Evolutionary conservation across 768 basidiomycete species (phyloP).

Genomic region (Pholiota microspora): DNA sequence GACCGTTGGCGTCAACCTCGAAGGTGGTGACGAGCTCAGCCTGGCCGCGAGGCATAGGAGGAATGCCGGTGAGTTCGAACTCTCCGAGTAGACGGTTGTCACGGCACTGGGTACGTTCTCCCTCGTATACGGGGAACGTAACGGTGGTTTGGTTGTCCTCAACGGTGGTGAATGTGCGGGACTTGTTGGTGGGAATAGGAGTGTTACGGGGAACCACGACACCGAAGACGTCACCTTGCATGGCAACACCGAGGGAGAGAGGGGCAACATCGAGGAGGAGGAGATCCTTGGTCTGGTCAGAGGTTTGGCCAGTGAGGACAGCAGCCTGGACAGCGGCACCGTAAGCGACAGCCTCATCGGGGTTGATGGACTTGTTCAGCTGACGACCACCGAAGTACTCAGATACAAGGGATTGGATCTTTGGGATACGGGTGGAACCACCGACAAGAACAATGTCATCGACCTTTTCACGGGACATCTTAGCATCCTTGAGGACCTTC

Average conservation of each 20-base stretch:
- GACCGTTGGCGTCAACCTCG: slow-evolving; percentile 99
- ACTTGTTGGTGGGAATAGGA: slow-evolving; percentile 99
- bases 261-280: slow-evolving; percentile 94
- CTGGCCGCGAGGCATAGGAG: slow-evolving; percentile 99
- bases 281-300: slow-evolving; percentile 96
- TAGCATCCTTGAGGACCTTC: slow-evolving; percentile 96
- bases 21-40: slow-evolving; percentile 99
- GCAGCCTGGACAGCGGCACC: slow-evolving; percentile 99
- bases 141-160: slow-evolving; percentile 99
- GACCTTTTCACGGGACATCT: slow-evolving; percentile 95
- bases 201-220: slow-evolving; percentile 99
- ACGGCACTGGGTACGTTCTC: slow-evolving; percentile 98
- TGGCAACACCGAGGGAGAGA: slow-evolving; percentile 97
- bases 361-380: slow-evolving; percentile 99
- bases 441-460: slow-evolving; percentile 98
- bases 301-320: slow-evolving; percentile 96
- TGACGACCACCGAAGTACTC: slow-evolving; percentile 99
- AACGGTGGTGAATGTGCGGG: slow-evolving; percentile 97
- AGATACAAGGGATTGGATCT: slow-evolving; percentile 72
- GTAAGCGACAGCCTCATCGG: slow-evolving; percentile 97
- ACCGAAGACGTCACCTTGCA: slow-evolving; percentile 99
- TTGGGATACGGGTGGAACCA: slow-evolving; percentile 98
- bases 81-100: slow-evolving; percentile 99
- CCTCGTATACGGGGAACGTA: slow-evolving; percentile 99
- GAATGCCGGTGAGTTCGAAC: slow-evolving; percentile 98